A percentile compares a stretch with the other conserved stretches of the same genome.
Conservation (phyloP, 306 rosid species). For the Geum urbanum region DNA sequence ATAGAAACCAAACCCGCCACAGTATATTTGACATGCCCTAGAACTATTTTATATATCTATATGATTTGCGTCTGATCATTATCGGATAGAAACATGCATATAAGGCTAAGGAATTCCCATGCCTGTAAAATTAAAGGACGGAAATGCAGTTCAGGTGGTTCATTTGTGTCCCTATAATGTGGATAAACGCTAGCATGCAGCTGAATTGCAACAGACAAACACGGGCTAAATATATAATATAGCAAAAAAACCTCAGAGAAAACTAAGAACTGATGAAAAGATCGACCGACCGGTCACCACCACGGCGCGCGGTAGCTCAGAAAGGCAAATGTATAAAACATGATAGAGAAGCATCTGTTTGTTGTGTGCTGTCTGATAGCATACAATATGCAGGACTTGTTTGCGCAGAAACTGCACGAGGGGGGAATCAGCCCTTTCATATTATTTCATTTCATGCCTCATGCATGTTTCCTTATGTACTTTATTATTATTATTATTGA, state of each 20-base stretch:
- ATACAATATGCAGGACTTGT: background rate
- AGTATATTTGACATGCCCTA: constrained; percentile 1
- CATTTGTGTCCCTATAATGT: constrained; percentile 4
- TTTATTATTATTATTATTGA: background rate
- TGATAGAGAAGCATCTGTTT: background rate
- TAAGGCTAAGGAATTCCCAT: background rate
- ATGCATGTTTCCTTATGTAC: background rate
- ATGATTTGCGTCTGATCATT: background rate
- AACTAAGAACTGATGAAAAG: background rate
- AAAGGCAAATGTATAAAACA: constrained; percentile 16
- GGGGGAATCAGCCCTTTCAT: constrained; percentile 17
- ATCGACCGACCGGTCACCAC: background rate
- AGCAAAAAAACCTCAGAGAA: background rate
- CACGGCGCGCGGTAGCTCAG: constrained; percentile 11
- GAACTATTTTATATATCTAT: background rate
- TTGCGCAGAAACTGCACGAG: constrained; percentile 32
- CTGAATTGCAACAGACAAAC: constrained; percentile 2
- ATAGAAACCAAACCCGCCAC: background rate
- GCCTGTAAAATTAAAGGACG: background rate
- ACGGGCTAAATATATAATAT: background rate
- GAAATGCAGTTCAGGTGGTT: background rate
- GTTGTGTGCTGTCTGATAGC: constrained; percentile 9
- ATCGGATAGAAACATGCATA: background rate
- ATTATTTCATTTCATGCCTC: background rate
- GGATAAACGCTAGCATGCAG: constrained; percentile 10